A percentile compares a stretch with the other conserved stretches of the same genome.
Conservation (phyloP, 2,329 filamentous ascomycete species). For the Botryosphaeria dothidea region DNA sequence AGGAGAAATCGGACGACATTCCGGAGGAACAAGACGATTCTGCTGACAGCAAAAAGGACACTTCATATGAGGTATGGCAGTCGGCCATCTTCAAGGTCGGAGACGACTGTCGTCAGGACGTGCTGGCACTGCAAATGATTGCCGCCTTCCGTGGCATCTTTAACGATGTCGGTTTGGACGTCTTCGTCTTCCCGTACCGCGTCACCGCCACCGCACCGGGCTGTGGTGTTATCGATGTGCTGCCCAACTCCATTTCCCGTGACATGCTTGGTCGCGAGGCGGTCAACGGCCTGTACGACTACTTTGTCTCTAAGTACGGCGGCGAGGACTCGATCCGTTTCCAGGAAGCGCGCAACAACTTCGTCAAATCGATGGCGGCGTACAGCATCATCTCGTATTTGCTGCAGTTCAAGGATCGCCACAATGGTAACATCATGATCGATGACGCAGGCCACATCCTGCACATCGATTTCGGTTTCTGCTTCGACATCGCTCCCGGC, state of each 20-base stretch:
- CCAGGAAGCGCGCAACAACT: conserved; percentile 93
- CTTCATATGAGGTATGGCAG: conserved; percentile 93
- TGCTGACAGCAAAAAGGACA: conserved; percentile 33
- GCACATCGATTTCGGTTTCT: conserved; percentile 99
- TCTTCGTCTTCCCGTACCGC: conserved; percentile 95
- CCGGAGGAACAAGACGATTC: conserved; percentile 51
- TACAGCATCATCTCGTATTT: conserved; percentile 97
- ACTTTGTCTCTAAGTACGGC: conserved; percentile 96
- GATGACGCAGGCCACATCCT: conserved; percentile 96
- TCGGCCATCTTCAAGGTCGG: conserved; percentile 99
- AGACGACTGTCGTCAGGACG: conserved; percentile 96
- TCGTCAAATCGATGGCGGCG: conserved; percentile 98
- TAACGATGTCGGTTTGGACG: conserved; percentile 89
- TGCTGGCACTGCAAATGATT: conserved; percentile 96
- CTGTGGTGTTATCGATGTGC: conserved; percentile 95
- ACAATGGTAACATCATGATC: conserved; percentile 99
- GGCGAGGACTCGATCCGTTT: conserved; percentile 93
- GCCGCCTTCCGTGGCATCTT: conserved; percentile 97
- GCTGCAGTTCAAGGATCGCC: conserved; percentile 97
- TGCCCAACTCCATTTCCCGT: conserved; percentile 95
- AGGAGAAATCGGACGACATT: conserved; percentile 58
- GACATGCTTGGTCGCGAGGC: conserved; percentile 98
- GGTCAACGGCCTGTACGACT: conserved; percentile 97
- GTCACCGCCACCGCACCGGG: conserved; percentile 96
- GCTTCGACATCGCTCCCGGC: conserved; percentile 96